phyloP scores from a whole-genome alignment of 345 rosid genomes.

The Syzygium grande region DNA sequence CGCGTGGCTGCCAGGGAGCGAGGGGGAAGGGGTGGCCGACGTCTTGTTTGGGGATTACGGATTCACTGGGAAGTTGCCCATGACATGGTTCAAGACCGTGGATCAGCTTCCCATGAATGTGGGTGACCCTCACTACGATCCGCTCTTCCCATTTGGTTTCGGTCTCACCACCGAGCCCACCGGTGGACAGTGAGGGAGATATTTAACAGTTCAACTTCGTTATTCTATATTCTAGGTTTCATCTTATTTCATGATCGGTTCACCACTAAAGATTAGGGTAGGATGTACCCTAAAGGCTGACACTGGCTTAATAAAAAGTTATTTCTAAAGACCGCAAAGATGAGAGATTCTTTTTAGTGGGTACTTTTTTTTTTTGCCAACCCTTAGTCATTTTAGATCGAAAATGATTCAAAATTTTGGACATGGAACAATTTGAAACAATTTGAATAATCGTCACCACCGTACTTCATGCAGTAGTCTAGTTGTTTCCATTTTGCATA shows the following conservation, averaged over 20 bases:
- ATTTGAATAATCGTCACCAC: not conserved
- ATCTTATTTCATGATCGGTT: no score
- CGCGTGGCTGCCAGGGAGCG: constrained; percentile 84
- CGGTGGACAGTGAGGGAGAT: not conserved
- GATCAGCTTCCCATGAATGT: constrained; percentile 85
- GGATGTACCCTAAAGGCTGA: no score
- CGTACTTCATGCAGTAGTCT: not conserved
- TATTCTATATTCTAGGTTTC: no score
- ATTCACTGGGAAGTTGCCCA: constrained; percentile 47
- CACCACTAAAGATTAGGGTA: no score
- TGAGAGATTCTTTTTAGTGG: not conserved
- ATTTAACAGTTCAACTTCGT: not conserved
- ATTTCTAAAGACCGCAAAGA: no score
- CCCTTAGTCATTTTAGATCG: not conserved
- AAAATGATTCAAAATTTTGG: not conserved
- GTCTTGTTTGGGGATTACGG: constrained; percentile 69
- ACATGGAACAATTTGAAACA: not conserved
- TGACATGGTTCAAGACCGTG: constrained; percentile 75
- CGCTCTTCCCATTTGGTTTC: constrained; percentile 67
- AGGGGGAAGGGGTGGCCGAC: constrained; percentile 83
- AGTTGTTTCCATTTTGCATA: not conserved
- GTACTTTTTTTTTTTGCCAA: not conserved
- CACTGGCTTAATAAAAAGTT: no score
- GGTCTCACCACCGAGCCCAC: constrained; percentile 47
- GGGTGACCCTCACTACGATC: constrained; percentile 66